Base-by-base conservation (phyloP, 2,329 filamentous ascomycete genomes). In the Epichloe coenophiala region DNA sequence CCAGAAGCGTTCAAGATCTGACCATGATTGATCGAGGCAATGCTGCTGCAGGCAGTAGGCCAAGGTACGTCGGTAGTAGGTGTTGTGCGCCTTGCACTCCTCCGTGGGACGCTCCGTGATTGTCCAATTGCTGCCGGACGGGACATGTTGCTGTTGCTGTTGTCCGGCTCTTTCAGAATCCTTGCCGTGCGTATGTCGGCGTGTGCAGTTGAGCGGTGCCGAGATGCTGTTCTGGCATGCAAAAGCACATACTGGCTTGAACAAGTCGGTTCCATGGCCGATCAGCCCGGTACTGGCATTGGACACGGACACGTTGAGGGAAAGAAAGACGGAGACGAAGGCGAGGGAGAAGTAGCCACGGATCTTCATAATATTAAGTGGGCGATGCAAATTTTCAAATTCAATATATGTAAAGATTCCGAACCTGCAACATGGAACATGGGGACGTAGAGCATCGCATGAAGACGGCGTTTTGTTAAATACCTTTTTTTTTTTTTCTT, bases 171-270 rank as follows among this genome's bases (percentile, higher is more conserved):
- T 31, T 31, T 8, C 27, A 9, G 27, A 31, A 9, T 8, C 2
- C 17, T 9, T 41, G 39, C 17, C 8, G 13, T 11, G 7, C 13
- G 23, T 1, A 23, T n/a, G 6, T 36, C 33, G 23, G 13, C 48
- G 53, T 12, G 57, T 57, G 51, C 60, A 63, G 45, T 57, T 54
- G 4, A 62, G 54, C n/a, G 56, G 52, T 38, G 55, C 56, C 43
- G 55, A 54, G 44, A 61, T 51, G 33, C 51, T 50, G 27, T 55
- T 57, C 2, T 56, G 56, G 45, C 63, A 64, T 13, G 59, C 56
- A 43, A 59, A 65, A 12, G 63, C 60, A 44, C 64, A 66, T 12
- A 56, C 54, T 4, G 63, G 62, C n/a, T 61, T 33, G 38, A 56
- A 60, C 53, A 61, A 55, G 3, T 45, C 48, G 49, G 56, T 57